Evolutionary conservation across 2,329 filamentous ascomycete genomes (phyloP).

Genomic region (Epichloe hybrida): DNA sequence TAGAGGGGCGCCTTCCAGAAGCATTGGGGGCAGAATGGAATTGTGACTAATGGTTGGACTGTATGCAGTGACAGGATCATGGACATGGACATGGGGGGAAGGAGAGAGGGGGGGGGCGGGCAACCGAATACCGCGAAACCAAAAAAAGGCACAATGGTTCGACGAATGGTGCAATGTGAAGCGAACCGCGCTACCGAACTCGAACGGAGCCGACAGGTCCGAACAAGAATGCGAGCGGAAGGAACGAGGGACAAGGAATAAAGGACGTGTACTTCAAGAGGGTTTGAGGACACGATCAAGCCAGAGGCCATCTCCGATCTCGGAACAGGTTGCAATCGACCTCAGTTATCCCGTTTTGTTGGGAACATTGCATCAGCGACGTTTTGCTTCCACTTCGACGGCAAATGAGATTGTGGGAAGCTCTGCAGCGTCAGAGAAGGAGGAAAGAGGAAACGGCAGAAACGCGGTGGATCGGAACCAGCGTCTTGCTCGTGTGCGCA

Average conservation of each 20-base stretch:
- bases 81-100: background rate
- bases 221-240: background rate
- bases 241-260: background rate
- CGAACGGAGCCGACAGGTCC: background rate
- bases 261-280: background rate
- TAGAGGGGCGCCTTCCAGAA: constrained; percentile 1
- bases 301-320: background rate
- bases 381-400: background rate
- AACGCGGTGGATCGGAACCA: background rate
- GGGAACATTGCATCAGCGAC: background rate
- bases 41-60: constrained; percentile 7
- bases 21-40: constrained; percentile 8
- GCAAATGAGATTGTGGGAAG: background rate
- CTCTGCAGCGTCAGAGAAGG: background rate
- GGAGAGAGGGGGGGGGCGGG: no score
- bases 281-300: background rate
- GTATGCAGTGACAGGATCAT: constrained; percentile 7
- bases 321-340: background rate
- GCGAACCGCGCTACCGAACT: background rate
- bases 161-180: background rate
- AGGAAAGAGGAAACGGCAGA: background rate
- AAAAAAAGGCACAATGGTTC: background rate
- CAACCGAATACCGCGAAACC: background rate
- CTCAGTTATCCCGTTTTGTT: background rate
- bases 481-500: background rate